Conservation (phyloP, 176 grass and related monocot species). For the Bothriochloa decipiens region DNA sequence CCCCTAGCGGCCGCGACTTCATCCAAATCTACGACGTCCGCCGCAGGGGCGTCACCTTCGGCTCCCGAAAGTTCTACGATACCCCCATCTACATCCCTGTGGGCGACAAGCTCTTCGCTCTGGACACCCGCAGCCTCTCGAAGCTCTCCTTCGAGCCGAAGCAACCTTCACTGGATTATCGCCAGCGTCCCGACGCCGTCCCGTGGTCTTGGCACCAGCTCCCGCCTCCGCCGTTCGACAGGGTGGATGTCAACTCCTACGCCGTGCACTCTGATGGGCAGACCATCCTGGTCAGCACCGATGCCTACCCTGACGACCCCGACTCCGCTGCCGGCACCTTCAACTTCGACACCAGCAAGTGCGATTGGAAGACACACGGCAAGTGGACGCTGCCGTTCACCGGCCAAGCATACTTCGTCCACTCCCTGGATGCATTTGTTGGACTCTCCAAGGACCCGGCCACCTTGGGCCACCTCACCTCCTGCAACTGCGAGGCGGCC, state of each 20-base stretch:
- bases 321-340: not conserved
- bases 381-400: not conserved
- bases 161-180: not conserved
- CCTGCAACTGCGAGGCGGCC: not conserved
- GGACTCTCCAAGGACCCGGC: not conserved
- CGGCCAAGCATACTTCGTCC: not conserved
- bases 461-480: not conserved
- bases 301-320: not conserved
- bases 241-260: not conserved
- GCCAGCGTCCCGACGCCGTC: accelerated
- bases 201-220: not conserved
- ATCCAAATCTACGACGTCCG: not conserved
- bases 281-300: not conserved
- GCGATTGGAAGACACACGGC: not conserved
- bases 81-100: not conserved
- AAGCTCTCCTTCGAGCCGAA: not conserved
- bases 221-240: not conserved
- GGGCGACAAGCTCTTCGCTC: not conserved
- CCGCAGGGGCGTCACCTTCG: not conserved
- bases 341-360: not conserved
- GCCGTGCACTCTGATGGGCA: not conserved
- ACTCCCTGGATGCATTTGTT: not conserved
- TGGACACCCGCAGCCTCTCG: not conserved
- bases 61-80: not conserved
- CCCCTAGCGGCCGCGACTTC: not conserved